Evolutionary conservation across 768 basidiomycete species (phyloP).

Genomic region (Russula brevipes): DNA sequence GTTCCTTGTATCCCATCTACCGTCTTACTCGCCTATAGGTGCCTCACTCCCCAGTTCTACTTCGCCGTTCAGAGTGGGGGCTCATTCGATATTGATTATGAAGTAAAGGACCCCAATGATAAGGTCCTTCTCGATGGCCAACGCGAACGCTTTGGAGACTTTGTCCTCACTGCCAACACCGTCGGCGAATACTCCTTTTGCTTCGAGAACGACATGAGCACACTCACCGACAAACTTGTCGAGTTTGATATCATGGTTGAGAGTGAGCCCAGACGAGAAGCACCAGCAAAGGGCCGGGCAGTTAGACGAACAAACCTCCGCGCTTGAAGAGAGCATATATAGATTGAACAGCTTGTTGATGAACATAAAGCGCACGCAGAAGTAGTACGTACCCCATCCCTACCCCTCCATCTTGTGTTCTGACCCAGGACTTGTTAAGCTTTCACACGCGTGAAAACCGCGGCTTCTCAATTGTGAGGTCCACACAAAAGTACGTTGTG

Average conservation of each 20-base stretch:
- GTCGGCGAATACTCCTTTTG: constrained; percentile 93
- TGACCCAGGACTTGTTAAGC: constrained; percentile 37
- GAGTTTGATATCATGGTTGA: constrained; percentile 98
- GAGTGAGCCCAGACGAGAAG: constrained; percentile 86
- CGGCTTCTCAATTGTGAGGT: constrained; percentile 88
- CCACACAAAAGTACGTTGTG: constrained; percentile 68
- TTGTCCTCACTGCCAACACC: constrained; percentile 89
- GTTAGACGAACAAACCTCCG: constrained; percentile 87
- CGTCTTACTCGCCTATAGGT: neutral
- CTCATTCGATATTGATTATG: constrained; percentile 93
- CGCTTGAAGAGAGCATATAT: constrained; percentile 94
- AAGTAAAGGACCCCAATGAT: constrained; percentile 86
- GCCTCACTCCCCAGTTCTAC: constrained; percentile 66
- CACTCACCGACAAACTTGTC: constrained; percentile 88
- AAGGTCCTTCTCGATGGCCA: constrained; percentile 82
- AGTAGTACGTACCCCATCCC: constrained; percentile 57
- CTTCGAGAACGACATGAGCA: constrained; percentile 97
- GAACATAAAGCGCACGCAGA: constrained; percentile 89
- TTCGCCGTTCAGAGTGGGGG: constrained; percentile 98
- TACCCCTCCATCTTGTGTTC: neutral
- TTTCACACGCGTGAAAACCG: constrained; percentile 93
- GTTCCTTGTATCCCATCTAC: constrained; percentile 29
- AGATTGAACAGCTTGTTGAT: constrained; percentile 81
- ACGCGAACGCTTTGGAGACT: constrained; percentile 94
- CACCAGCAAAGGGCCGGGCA: constrained; percentile 85